A percentile compares a stretch with the other conserved stretches of the same genome.
phyloP scores from a whole-genome alignment of 1,284 basidiomycete species.

The Puccinia hordei region DNA sequence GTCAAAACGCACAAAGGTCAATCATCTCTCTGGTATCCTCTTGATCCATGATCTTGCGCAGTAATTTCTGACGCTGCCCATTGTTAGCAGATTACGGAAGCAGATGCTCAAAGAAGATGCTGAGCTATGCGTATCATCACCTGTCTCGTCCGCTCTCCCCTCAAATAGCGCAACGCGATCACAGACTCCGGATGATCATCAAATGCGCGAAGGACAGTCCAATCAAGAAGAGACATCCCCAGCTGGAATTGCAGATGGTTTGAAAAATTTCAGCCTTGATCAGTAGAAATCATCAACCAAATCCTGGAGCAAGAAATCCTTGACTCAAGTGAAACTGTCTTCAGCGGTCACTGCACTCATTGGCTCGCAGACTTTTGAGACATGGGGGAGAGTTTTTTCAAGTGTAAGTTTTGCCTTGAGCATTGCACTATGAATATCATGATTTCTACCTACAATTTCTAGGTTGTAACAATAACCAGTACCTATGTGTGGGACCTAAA shows the following conservation, averaged over 20 bases:
- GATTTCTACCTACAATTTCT: no score
- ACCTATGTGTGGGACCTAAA: no score
- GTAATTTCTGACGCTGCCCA: neutral
- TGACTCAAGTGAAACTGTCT: neutral
- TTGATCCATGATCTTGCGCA: neutral
- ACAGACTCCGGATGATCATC: neutral
- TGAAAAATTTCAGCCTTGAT: neutral
- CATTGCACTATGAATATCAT: no score
- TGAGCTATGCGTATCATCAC: constrained; percentile 14
- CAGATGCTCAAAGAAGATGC: constrained; percentile 49
- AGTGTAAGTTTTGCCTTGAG: no score
- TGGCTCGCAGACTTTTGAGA: no score
- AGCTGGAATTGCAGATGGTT: neutral
- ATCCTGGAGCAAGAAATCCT: no score
- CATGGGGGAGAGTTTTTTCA: no score
- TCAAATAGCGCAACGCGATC: constrained; percentile 6
- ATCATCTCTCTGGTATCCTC: constrained; percentile 51
- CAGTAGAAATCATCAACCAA: neutral
- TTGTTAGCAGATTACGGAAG: constrained; percentile 28
- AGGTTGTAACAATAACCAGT: no score
- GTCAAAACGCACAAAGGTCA: constrained; percentile 76
- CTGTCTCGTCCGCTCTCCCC: constrained; percentile 4
- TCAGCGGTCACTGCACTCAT: neutral
- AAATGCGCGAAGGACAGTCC: neutral
- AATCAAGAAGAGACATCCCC: neutral